Evolutionary conservation across 257 asterid genomes (phyloP), one percentile per base, ranked within the genome.

Genomic region (Solanum lignicaule): DNA sequence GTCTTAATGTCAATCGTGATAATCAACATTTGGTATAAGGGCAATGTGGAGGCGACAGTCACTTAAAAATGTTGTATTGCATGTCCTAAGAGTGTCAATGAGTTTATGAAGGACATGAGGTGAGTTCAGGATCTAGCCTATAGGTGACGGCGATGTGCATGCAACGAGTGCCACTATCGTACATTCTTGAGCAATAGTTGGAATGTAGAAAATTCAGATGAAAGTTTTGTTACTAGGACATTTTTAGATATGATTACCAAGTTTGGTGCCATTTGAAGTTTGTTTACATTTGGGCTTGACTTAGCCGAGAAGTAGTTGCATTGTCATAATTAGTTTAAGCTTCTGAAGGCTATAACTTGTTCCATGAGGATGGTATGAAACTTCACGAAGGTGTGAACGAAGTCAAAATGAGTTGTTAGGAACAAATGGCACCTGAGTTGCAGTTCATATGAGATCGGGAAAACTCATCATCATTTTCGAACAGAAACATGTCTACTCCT

Each of bases 131-230:
- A 23, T 69, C 3, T 69, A 29, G 36, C 36, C 1, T 14, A 0
- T 29, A 32, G 75, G 36, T 3, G 23, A 69, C 23, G 23, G 1
- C 1, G 21, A 6, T 13, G 3, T 27, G 36, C 21, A 6, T 68
- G 36, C 5, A 3, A 27, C 0, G 1, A 68, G 21, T 13, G 35
- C 16, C 3, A 14, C 2, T 68, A 0, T 31, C 2, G 21, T 5
- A 27, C 2, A 14, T 68, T 27, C 21, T 68, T 3, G 5, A 27
- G 20, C 18, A 25, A 27, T 25, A 68, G 9, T 13, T 68, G 35
- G 20, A 27, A 27, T 27, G 10, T 68, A 68, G 35, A 1, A 6
- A 68, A 68, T 13, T 27, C 20, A 2, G 35, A 7, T 27, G 4
- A 68, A 68, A 68, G 1, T 6, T 2, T 68, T 13, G 35, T 13